Evolutionary conservation across 805 yeast species (phyloP).

Genomic region (Nakazawaea molendinolei): DNA sequence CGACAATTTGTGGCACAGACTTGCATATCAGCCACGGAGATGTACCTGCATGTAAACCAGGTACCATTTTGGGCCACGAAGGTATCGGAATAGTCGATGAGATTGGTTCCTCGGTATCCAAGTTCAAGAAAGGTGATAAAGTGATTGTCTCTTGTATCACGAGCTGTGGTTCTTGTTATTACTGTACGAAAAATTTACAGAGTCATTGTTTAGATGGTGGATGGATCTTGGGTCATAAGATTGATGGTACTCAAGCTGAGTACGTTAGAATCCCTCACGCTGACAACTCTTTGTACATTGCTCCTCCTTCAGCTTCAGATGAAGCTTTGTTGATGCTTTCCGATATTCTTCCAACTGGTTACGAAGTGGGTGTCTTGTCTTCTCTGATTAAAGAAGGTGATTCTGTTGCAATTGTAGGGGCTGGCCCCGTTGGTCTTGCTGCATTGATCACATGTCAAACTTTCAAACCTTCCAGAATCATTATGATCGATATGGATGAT

Average conservation of each 20-base stretch:
- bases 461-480: conserved; percentile 47
- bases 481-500: conserved; percentile 56
- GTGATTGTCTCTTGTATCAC: conserved; percentile 64
- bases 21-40: conserved; percentile 57
- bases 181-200: conserved; percentile 48
- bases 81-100: conserved; percentile 48
- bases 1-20: conserved; percentile 64
- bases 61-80: conserved; percentile 54
- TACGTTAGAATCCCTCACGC: conserved; percentile 49
- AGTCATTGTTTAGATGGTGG: conserved; percentile 55
- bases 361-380: conserved; percentile 59
- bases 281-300: conserved; percentile 30
- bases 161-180: conserved; percentile 52
- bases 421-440: conserved; percentile 63
- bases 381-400: conserved; percentile 48
- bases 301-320: conserved; percentile 24
- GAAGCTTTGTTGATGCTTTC: conserved; percentile 56
- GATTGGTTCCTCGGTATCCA: conserved; percentile 41
- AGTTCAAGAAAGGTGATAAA: conserved; percentile 48
- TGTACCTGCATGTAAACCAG: conserved; percentile 44
- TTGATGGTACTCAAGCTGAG: conserved; percentile 66
- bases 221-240: conserved; percentile 47
- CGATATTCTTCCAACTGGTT: conserved; percentile 62
- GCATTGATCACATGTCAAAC: conserved; percentile 51
- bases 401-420: conserved; percentile 56